A percentile compares a stretch with the other conserved stretches of the same genome.
These are phyloP conservation scores for Epichloe sibirici DNA, from an alignment of 2,329 filamentous ascomycete genomes.

Conservation along the genomic window DNA sequence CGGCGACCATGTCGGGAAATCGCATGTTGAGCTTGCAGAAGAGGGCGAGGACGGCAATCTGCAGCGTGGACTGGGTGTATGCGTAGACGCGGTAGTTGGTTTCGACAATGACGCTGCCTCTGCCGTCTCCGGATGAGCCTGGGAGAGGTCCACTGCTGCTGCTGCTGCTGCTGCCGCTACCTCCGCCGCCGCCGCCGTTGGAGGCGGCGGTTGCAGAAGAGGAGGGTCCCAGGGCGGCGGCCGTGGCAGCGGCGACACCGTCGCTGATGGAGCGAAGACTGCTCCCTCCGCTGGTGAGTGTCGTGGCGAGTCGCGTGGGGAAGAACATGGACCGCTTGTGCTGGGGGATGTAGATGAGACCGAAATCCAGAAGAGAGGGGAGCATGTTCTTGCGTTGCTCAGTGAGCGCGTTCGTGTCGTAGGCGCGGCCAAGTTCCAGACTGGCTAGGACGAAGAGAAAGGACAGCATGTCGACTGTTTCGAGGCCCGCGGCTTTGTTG, in stretches of 20 bases:
- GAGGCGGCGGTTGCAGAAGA: conserved; percentile 12
- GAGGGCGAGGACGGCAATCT: conserved; percentile 85
- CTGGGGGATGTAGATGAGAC: conserved; percentile 66
- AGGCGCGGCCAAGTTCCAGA: conserved; percentile 81
- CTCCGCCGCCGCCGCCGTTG: conserved; percentile 11
- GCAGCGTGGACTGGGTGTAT: conserved; percentile 85
- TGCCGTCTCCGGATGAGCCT: conserved; percentile 30
- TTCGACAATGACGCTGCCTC: conserved; percentile 88
- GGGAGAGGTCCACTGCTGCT: conserved; percentile 16
- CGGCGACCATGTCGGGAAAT: conserved; percentile 88
- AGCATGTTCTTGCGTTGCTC: conserved; percentile 77
- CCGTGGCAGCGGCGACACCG: conserved; percentile 54
- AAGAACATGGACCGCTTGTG: conserved; percentile 56
- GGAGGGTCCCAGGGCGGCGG: conserved; percentile 25
- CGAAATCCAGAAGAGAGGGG: conserved; percentile 82
- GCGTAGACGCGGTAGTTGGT: conserved; percentile 97
- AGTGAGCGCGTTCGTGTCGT: conserved; percentile 75
- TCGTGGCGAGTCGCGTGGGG: conserved; percentile 87
- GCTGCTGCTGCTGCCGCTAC: conserved; percentile 6
- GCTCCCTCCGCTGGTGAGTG: conserved; percentile 73
- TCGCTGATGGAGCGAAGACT: conserved; percentile 58
- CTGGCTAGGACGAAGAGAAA: conserved; percentile 94
- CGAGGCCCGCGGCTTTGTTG: conserved; percentile 50
- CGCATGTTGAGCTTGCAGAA: conserved; percentile 82
- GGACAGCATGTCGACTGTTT: conserved; percentile 84